Evolutionary conservation across 2,329 filamentous ascomycete genomes (phyloP).

Genomic region (Oidium heveae): DNA sequence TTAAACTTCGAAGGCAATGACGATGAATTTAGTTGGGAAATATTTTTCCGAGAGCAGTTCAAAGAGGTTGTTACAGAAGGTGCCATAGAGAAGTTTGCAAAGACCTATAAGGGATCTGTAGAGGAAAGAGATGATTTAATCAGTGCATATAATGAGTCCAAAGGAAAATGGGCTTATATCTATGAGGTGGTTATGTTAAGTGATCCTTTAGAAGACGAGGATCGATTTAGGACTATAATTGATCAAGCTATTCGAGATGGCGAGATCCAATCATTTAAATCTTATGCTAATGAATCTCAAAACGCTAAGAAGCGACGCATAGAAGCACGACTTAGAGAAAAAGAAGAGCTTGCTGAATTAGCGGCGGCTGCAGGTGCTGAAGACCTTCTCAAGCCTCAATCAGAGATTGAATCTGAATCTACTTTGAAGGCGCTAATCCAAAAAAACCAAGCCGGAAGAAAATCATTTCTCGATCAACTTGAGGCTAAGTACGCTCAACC

Average conservation of each 20-base stretch:
- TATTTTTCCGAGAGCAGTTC: slow-evolving; percentile 72
- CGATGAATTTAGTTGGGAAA: slow-evolving; percentile 63
- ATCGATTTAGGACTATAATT: slow-evolving; percentile 58
- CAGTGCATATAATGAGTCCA: slow-evolving; percentile 41
- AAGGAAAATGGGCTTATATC: slow-evolving; percentile 52
- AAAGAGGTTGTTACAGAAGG: slow-evolving; percentile 48
- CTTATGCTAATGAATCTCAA: slow-evolving; percentile 51
- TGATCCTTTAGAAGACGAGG: slow-evolving; percentile 60
- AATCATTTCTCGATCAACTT: slow-evolving; percentile 42
- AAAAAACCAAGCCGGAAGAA: slow-evolving; percentile 39
- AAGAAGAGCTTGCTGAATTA: slow-evolving; percentile 42
- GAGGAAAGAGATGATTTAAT: slow-evolving; percentile 66
- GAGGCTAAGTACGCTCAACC: slow-evolving; percentile 48
- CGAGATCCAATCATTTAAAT: slow-evolving; percentile 38
- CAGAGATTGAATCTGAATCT: slow-evolving; percentile 20
- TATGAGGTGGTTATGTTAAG: slow-evolving; percentile 77
- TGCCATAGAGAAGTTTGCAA: slow-evolving; percentile 50
- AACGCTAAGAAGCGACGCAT: slow-evolving; percentile 32
- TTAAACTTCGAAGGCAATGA: slow-evolving; percentile 34
- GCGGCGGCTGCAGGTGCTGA: slow-evolving; percentile 38
- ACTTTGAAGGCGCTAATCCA: slow-evolving; percentile 50
- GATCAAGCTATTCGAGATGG: slow-evolving; percentile 49
- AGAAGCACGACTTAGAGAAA: slow-evolving; percentile 42
- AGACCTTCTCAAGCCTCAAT: slow-evolving; percentile 30
- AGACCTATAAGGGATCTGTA: slow-evolving; percentile 59